Evolutionary conservation across 2,329 filamentous ascomycete species (phyloP), one percentile per base, ranked within the genome.

Genomic region (Curvularia eragrostidis): DNA sequence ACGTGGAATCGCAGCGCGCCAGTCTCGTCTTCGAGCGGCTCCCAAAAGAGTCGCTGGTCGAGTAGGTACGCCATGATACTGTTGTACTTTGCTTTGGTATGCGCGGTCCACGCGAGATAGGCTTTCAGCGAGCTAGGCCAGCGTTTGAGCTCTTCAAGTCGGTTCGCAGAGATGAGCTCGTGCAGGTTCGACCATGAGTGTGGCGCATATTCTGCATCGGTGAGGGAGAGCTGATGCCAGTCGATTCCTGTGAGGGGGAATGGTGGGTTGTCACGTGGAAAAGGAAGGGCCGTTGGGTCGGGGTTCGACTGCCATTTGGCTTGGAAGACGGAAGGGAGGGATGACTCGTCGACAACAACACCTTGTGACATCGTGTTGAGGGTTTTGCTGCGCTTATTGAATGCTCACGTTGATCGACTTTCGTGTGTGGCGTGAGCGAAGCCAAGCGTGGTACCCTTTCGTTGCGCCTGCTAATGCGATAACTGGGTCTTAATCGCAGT

Each of bases 91-190:
- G 74, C 69, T 65, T 86, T 87, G 39, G 81, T 84, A 34, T 82
- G 75, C 39, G 76, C 75, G 3, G 82, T 83, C 85, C 86, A 89
- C 30, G 79, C 78, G n/a, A 87, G 79, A 67, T 89, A 89, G 52
- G 83, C 81, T 69, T 80, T 79, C 15, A 87, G 77, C 63, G 86
- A 82, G 60, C 83, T 85, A 21, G 86, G 86, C 71, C 81, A 82
- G 63, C 86, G 83, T 68, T 84, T 86, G 10, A 88, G 77, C 32
- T 81, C 75, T 58, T 82, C 81, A 54, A 88, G 83, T 57, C 81
- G 78, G 67, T 85, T 84, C 36, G 78, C 76, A 18, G 77, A 77
- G 51, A 77, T 74, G 7, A 77, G 64, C 8, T 63, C 36, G 30
- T 59, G 61, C n/a, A 77, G 56, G 26, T 74, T 62, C 10, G 67